Evolutionary conservation across 192 early-diverging fungal species (phyloP).

Genomic region (Chytriomyces sp.): DNA sequence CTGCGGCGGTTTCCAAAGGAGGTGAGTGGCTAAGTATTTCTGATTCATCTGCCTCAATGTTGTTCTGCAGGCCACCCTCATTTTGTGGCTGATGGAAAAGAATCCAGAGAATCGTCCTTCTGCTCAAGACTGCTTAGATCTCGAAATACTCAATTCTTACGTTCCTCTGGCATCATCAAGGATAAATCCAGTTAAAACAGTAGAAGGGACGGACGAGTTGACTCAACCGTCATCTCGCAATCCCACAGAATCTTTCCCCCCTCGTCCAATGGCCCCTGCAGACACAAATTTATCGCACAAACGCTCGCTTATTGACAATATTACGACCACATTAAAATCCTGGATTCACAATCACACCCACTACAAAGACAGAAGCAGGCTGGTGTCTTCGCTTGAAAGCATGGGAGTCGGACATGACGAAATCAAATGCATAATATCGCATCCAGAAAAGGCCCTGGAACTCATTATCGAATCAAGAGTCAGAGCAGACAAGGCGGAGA

Average conservation of each 20-base stretch:
- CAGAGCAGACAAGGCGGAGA: slow-evolving; percentile 13
- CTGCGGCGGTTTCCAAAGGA: slow-evolving; percentile 72
- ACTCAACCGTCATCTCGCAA: too few species aligned
- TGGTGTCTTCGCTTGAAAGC: not conserved
- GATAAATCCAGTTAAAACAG: too few species aligned
- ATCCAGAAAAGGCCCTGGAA: slow-evolving; percentile 4
- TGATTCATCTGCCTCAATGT: not conserved
- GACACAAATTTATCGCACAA: slow-evolving; percentile 40
- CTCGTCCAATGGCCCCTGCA: too few species aligned
- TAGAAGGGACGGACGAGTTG: too few species aligned
- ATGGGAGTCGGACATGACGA: not conserved
- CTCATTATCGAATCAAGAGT: not conserved
- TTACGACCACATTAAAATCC: slow-evolving; percentile 11
- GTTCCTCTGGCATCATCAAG: too few species aligned
- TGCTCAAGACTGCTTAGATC: slow-evolving; percentile 68
- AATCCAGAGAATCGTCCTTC: slow-evolving; percentile 72
- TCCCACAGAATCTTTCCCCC: too few species aligned
- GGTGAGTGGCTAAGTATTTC: slow-evolving; percentile 35
- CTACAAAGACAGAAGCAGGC: not conserved
- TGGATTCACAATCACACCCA: slow-evolving; percentile 19
- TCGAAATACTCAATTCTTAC: too few species aligned
- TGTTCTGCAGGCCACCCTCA: slow-evolving; percentile 66
- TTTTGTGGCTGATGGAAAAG: slow-evolving; percentile 80
- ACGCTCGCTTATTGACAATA: not conserved
- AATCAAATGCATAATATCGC: not conserved